These are phyloP conservation scores for Trypanosoma theileri DNA, from an alignment of 208 protist genomes.

Conservation along the genomic window DNA sequence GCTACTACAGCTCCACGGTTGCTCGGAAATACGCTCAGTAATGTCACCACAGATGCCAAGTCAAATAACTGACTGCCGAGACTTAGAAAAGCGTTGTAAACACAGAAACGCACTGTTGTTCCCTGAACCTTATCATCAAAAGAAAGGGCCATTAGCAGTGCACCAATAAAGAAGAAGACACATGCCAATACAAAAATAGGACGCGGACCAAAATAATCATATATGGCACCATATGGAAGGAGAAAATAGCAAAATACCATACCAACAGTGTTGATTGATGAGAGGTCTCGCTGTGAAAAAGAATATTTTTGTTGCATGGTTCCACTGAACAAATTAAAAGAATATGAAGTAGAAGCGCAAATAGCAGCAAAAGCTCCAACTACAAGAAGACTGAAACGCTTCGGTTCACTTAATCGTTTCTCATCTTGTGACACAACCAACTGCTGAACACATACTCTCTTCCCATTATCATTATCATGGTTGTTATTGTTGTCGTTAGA, in stretches of 20 bases:
- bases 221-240: conserved; percentile 62
- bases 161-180: conserved; percentile 47
- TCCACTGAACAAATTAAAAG: conserved; percentile 76
- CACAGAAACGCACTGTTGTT: conserved; percentile 48
- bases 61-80: conserved; percentile 69
- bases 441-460: conserved; percentile 5
- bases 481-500: not conserved
- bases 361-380: conserved; percentile 61
- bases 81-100: conserved; percentile 52
- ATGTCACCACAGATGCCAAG: conserved; percentile 68
- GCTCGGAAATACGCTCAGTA: conserved; percentile 70
- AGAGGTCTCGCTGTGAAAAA: conserved; percentile 57
- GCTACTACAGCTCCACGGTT: conserved; percentile 73
- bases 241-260: conserved; percentile 46
- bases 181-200: conserved; percentile 56
- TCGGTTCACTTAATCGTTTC: conserved; percentile 40
- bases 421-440: not conserved
- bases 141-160: conserved; percentile 50
- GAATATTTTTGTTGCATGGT: conserved; percentile 59
- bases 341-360: conserved; percentile 61
- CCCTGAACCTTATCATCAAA: conserved; percentile 54
- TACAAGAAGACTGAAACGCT: conserved; percentile 55
- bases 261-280: conserved; percentile 72
- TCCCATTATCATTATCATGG: not conserved
- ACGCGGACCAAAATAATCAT: conserved; percentile 72